phyloP scores from a whole-genome alignment of 208 protist genomes.

The Trypanosoma caninum region DNA sequence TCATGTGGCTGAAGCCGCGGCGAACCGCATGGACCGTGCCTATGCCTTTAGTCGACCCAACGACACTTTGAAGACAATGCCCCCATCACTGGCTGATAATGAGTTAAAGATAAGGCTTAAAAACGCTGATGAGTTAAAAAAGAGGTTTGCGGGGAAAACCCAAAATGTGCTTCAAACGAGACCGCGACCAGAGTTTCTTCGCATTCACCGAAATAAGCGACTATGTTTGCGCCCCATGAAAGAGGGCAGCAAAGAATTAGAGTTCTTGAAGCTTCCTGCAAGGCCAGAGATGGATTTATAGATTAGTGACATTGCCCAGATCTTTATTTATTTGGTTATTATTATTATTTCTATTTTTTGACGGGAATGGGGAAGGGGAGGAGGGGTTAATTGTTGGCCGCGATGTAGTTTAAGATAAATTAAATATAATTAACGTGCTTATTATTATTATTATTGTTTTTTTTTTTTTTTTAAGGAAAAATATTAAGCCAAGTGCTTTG shows the following conservation, averaged over 20 bases:
- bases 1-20: slow-evolving; percentile 66
- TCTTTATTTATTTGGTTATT: slow-evolving; percentile 18
- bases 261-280: slow-evolving; percentile 26
- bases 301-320: background rate
- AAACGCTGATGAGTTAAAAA: slow-evolving; percentile 39
- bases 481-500: slow-evolving; percentile 1
- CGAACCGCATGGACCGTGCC: slow-evolving; percentile 63
- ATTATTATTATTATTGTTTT: slow-evolving; percentile 16
- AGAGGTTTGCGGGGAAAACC: slow-evolving; percentile 52
- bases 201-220: slow-evolving; percentile 48
- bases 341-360: slow-evolving; percentile 12
- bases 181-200: slow-evolving; percentile 31
- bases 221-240: slow-evolving; percentile 43
- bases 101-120: slow-evolving; percentile 24
- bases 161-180: slow-evolving; percentile 37
- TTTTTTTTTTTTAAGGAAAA: slow-evolving; percentile 6
- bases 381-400: background rate
- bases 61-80: slow-evolving; percentile 27
- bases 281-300: slow-evolving; percentile 36
- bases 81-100: slow-evolving; percentile 37
- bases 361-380: background rate
- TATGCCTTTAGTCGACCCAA: slow-evolving; percentile 69
- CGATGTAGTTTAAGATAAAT: no score
- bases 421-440: no score
- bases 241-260: slow-evolving; percentile 21